A percentile compares a stretch with the other conserved stretches of the same genome.
phyloP scores from a whole-genome alignment of 2,329 filamentous ascomycete species.

The Incumbomyces delicatus region DNA sequence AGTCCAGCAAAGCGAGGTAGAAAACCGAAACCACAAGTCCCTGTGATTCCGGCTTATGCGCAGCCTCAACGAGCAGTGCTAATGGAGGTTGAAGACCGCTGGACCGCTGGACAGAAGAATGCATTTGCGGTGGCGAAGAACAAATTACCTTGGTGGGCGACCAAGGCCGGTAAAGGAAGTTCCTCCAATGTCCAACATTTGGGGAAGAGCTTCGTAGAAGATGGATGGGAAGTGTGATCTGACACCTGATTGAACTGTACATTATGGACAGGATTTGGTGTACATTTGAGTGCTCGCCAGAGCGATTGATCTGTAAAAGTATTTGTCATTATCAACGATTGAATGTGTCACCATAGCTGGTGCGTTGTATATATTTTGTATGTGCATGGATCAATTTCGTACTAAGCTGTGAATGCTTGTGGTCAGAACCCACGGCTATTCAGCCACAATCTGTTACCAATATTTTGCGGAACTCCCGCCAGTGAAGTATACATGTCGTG shows the following conservation, averaged over 20 bases:
- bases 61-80: slow-evolving; percentile 36
- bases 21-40: slow-evolving; percentile 23
- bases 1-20: slow-evolving; percentile 15
- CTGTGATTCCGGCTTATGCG: slow-evolving; percentile 25
- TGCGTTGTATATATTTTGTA: too few species aligned
- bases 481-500: too few species aligned
- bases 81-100: slow-evolving; percentile 30
- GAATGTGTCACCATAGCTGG: too few species aligned
- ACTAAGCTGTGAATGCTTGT: too few species aligned
- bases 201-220: slow-evolving; percentile 11
- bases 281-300: too few species aligned
- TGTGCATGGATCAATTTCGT: too few species aligned
- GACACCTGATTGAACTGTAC: slow-evolving; percentile 15
- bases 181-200: slow-evolving; percentile 3
- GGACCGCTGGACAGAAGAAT: slow-evolving; percentile 15
- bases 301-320: too few species aligned
- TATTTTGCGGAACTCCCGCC: too few species aligned
- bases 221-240: slow-evolving; percentile 26
- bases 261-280: too few species aligned
- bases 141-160: slow-evolving; percentile 12
- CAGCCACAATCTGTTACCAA: too few species aligned
- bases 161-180: slow-evolving; percentile 14
- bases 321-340: too few species aligned
- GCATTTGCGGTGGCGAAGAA: slow-evolving; percentile 7
- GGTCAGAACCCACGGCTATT: too few species aligned